These are phyloP conservation scores for Ogataea trehalophila DNA, from an alignment of 805 yeast species.

Conservation along the genomic window DNA sequence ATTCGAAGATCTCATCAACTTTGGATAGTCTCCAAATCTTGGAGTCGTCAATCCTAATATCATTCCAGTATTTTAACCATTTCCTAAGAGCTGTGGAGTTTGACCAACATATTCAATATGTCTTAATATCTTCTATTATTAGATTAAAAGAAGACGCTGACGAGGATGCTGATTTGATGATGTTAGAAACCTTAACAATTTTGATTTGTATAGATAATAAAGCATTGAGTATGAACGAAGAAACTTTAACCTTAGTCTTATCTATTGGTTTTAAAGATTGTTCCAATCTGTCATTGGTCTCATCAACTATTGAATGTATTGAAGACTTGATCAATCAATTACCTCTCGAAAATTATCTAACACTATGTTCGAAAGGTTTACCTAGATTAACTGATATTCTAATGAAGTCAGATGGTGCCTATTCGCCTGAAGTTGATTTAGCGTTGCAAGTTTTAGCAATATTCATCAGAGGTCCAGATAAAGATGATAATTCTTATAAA, in stretches of 20 bases:
- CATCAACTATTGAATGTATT: slow-evolving; percentile 67
- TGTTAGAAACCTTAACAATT: slow-evolving; percentile 64
- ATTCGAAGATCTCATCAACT: slow-evolving; percentile 18
- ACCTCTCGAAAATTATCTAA: slow-evolving; percentile 38
- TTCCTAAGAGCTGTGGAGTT: slow-evolving; percentile 20
- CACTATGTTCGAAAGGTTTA: slow-evolving; percentile 46
- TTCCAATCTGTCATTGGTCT: slow-evolving; percentile 62
- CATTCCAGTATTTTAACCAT: slow-evolving; percentile 43
- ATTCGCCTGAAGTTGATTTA: slow-evolving; percentile 55
- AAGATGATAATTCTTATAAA: slow-evolving; percentile 3
- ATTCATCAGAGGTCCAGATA: slow-evolving; percentile 42
- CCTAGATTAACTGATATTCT: slow-evolving; percentile 44
- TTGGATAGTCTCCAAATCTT: slow-evolving; percentile 17
- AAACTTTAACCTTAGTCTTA: slow-evolving; percentile 51
- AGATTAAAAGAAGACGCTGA: slow-evolving; percentile 56
- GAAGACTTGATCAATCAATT: slow-evolving; percentile 51
- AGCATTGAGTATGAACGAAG: slow-evolving; percentile 27
- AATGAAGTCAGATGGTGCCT: slow-evolving; percentile 38
- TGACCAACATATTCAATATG: slow-evolving; percentile 21
- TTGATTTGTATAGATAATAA: slow-evolving; percentile 46
- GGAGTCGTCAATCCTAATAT: slow-evolving; percentile 37
- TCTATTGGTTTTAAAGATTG: slow-evolving; percentile 67
- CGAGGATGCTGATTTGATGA: slow-evolving; percentile 73
- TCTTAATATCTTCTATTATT: slow-evolving; percentile 33
- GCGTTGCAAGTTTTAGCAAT: slow-evolving; percentile 52